Percentiles rank a stretch among this genome's conserved stretches.
phyloP scores from a whole-genome alignment of 2,329 filamentous ascomycete genomes.

The Phoma herbarum region DNA sequence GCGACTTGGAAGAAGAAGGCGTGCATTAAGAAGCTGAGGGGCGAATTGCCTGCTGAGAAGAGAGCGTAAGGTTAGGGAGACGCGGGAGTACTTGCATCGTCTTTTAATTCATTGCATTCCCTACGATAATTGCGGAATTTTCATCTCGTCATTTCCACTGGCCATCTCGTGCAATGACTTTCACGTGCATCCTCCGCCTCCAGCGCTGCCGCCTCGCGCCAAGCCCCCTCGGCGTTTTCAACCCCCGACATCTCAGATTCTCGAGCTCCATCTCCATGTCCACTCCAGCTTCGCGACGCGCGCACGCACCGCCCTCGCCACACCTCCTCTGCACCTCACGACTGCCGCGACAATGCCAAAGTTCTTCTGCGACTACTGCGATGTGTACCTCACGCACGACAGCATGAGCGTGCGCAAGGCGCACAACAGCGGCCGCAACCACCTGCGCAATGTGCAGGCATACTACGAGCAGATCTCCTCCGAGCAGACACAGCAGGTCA shows the following conservation, averaged over 20 bases:
- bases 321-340: not conserved
- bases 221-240: constrained; percentile 27
- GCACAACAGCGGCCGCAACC: constrained; percentile 95
- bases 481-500: constrained; percentile 97
- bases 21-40: constrained; percentile 36
- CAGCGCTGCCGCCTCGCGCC: constrained; percentile 14
- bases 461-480: constrained; percentile 99
- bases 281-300: constrained; percentile 34
- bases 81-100: no score
- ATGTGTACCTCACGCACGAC: constrained; percentile 99
- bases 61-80: not conserved
- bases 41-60: constrained; percentile 19
- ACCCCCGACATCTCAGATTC: constrained; percentile 31
- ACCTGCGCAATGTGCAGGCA: constrained; percentile 95
- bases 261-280: constrained; percentile 24
- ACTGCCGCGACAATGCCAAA: constrained; percentile 31
- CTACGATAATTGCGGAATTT: no score
- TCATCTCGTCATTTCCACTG: no score
- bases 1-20: constrained; percentile 46
- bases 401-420: constrained; percentile 99
- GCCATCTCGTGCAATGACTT: not conserved
- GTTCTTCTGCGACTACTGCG: constrained; percentile 84
- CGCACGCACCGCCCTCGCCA: constrained; percentile 4
- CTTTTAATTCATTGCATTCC: no score
- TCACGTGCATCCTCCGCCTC: constrained; percentile 9